These are phyloP conservation scores for Erysimum cheiranthoides DNA, from an alignment of 345 rosid genomes.

Conservation along the genomic window DNA sequence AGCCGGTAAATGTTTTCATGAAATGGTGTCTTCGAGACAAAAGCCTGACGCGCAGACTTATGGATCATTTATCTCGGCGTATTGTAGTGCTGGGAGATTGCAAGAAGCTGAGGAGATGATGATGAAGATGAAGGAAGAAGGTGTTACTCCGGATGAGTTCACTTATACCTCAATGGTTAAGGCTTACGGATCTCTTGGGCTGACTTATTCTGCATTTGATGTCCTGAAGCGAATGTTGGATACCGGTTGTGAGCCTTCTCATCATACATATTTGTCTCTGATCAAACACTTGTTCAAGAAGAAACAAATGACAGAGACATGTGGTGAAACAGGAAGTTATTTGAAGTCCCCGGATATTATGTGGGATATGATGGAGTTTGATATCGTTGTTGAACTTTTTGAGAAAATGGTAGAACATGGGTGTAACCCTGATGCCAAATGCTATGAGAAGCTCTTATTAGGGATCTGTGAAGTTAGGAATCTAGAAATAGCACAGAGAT, in stretches of 20 bases:
- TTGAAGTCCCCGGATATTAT: slow-evolving; percentile 41
- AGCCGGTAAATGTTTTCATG: slow-evolving; percentile 51
- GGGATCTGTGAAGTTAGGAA: slow-evolving; percentile 68
- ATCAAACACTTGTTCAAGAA: slow-evolving; percentile 53
- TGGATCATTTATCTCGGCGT: slow-evolving; percentile 63
- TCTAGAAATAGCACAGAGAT: slow-evolving; percentile 51
- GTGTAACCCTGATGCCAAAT: slow-evolving; percentile 61
- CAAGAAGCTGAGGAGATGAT: slow-evolving; percentile 71
- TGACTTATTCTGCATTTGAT: slow-evolving; percentile 56
- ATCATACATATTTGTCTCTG: slow-evolving; percentile 58
- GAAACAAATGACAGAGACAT: not conserved
- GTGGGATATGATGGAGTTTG: slow-evolving; percentile 66
- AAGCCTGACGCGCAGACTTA: slow-evolving; percentile 65
- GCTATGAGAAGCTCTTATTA: slow-evolving; percentile 60
- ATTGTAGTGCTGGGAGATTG: slow-evolving; percentile 59
- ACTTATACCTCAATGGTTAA: slow-evolving; percentile 61
- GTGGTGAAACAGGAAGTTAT: not conserved
- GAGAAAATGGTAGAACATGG: slow-evolving; percentile 64
- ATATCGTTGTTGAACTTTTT: slow-evolving; percentile 54
- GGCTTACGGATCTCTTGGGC: slow-evolving; percentile 64
- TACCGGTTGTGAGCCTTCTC: slow-evolving; percentile 73
- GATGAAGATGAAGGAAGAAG: slow-evolving; percentile 59
- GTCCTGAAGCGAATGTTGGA: slow-evolving; percentile 75
- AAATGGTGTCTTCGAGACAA: slow-evolving; percentile 41
- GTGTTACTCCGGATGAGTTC: slow-evolving; percentile 62